Evolutionary conservation across 257 asterid genomes (phyloP), one percentile per base, ranked within the genome.

Genomic region (Plectranthus barbatus): DNA sequence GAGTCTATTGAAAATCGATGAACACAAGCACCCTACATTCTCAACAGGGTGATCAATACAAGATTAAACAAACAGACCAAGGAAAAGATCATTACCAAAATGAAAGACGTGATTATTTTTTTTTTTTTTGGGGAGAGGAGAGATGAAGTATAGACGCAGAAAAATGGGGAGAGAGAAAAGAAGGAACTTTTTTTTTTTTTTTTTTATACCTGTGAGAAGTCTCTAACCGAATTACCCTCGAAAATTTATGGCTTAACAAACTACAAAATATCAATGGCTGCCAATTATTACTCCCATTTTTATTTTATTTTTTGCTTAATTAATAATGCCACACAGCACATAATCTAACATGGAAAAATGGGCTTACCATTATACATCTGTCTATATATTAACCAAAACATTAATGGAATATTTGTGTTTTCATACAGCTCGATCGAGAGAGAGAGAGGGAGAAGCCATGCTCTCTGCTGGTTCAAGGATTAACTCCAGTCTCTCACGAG

Each of bases 181-280:
- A 26, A 26, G 31, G 10, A 50, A 33, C 59, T 45, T 54, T 15
- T 37, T 13, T 67, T 57, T n/a, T n/a, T n/a, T n/a, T n/a, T n/a
- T n/a, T n/a, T n/a, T n/a, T n/a, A n/a, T 61, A 78, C 78, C 78
- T 41, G 68, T 58, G 62, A 56, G 49, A 70, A 36, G 10, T 36
- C 41, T 36, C 34, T 54, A 72, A 68, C 76, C 55, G 68, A 66
- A 69, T 58, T 53, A 47, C 26, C 51, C 74, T 33, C 48, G 69
- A 29, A 60, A 54, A 44, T 56, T 39, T 13, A 74, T 67, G 79
- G 76, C 70, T 54, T 45, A 13, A 65, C 69, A 23, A 11, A 29
- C 24, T 46, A 59, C 26, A 47, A 53, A 67, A 59, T 26, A 57
- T 71, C 75, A 71, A 72, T 49, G 80, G 82, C 72, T 70, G 68